A percentile compares a stretch with the other conserved stretches of the same genome.
Evolutionary conservation across 75 land plant species (phyloP).

Genomic region (Azolla pinnata): DNA sequence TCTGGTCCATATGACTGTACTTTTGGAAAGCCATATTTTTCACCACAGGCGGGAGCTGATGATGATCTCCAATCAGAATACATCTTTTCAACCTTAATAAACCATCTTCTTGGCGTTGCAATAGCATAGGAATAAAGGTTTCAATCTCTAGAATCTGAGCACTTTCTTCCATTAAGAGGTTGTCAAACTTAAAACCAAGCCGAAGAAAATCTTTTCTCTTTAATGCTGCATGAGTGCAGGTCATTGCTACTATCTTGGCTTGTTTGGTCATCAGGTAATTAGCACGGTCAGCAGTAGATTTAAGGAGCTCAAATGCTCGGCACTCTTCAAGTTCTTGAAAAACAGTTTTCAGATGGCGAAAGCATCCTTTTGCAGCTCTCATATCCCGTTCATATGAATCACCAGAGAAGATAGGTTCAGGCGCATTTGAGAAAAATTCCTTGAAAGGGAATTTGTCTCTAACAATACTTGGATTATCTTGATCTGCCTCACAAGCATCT

Average conservation of each 20-base stretch:
- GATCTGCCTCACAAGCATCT: constrained; percentile 57
- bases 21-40: constrained; percentile 99
- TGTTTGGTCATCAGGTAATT: constrained; percentile 98
- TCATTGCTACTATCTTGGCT: constrained; percentile 99
- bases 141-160: constrained; percentile 98
- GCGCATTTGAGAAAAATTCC: constrained; percentile 71
- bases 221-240: constrained; percentile 97
- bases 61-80: constrained; percentile 97
- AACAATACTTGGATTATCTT: constrained; percentile 62
- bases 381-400: constrained; percentile 83
- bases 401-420: constrained; percentile 67
- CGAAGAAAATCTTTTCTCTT: constrained; percentile 91
- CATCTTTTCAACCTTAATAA: constrained; percentile 93
- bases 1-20: constrained; percentile 98
- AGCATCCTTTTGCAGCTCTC: constrained; percentile 93
- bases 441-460: constrained; percentile 82
- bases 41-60: constrained; percentile 98
- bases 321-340: constrained; percentile 98
- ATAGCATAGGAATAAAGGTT: constrained; percentile 95
- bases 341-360: constrained; percentile 81
- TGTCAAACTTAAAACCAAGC: constrained; percentile 91
- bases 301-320: constrained; percentile 91
- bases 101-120: constrained; percentile 98
- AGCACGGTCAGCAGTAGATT: constrained; percentile 91
- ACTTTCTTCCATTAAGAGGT: constrained; percentile 97